Base-by-base conservation (phyloP, 1,139 yeast genomes). In the Blastobotrys raffinosifermentans region DNA sequence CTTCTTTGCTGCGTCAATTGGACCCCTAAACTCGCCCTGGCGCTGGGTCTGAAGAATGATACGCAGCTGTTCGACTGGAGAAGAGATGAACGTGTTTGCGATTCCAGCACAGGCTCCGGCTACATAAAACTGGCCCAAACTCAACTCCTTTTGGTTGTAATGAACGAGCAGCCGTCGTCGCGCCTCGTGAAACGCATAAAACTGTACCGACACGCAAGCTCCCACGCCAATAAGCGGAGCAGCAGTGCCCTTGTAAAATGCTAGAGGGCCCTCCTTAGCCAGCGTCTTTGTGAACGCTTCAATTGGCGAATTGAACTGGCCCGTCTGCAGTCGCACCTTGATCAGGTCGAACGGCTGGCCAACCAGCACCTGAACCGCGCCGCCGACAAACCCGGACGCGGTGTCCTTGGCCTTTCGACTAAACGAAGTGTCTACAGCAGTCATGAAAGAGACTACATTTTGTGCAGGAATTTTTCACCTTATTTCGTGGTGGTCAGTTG, bases 41-140 rank as follows among this genome's bases (percentile, higher is more conserved):
- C 66, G 61, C 46, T 72, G 78, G 0, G 84, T 70, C 54, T 82
- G 93, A 45, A 82, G 67, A 32, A 82, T 60, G 43, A 82, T 83
- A 47, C 93, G 70, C 46, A 80, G 61, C 53, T 82, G 93, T 53
- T 82, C 93, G 8, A 82, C 84, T 0, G 89, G 89, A 0, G 85
- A 63, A 0, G 89, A 71, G 15, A 82, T 72, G 5, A 86, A 77
- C 0, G 87, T 69, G 48, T 82, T 83, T 8, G 81, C 81, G 2
- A 80, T 58, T n/a, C 94, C 94, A 0, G 93, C 89, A 44, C 69
- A 62, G 0, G 87, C 86, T 16, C 94, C 94, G 3, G 86, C 78
- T 10, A 76, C 44, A 54, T 81, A 82, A 29, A 80, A 76, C 47
- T 81, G 85, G 2, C 75, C 72, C 30, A 74, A 63, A 30, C 72